phyloP scores from a whole-genome alignment of 2,329 filamentous ascomycete species.

The Xylaria digitata region DNA sequence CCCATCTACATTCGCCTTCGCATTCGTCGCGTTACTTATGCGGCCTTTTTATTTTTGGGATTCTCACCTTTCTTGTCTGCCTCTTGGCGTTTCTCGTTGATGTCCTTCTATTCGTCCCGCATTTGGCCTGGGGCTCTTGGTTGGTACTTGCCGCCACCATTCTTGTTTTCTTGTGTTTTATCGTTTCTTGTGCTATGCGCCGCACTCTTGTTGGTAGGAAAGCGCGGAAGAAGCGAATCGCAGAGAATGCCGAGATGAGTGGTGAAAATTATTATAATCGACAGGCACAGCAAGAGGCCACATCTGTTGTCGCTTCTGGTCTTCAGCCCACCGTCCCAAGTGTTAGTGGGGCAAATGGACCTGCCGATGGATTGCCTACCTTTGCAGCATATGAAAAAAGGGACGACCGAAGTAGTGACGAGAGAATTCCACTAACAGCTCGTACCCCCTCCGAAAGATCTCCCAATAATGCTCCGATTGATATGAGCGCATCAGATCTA shows the following conservation, averaged over 20 bases:
- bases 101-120: conserved; percentile 92
- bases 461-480: conserved; percentile 58
- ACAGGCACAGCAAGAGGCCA: conserved; percentile 66
- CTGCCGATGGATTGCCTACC: conserved; percentile 59
- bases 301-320: conserved; percentile 53
- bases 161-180: conserved; percentile 80
- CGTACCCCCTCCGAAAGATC: conserved; percentile 70
- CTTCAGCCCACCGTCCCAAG: conserved; percentile 70
- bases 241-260: conserved; percentile 96
- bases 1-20: conserved; percentile 87
- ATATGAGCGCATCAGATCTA: conserved; percentile 53
- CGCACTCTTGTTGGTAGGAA: conserved; percentile 91
- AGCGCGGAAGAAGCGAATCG: conserved; percentile 90
- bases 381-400: conserved; percentile 76
- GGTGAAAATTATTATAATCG: conserved; percentile 90
- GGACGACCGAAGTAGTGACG: conserved; percentile 72
- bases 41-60: conserved; percentile 83
- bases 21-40: conserved; percentile 92
- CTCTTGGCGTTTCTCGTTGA: conserved; percentile 92
- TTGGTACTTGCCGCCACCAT: conserved; percentile 91
- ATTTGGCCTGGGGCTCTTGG: conserved; percentile 94
- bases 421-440: conserved; percentile 76
- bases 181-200: conserved; percentile 95
- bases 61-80: conserved; percentile 85
- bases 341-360: conserved; percentile 65